Evolutionary conservation across 371 early-diverging fungal genomes (phyloP).

Genomic region (Syncephalastrum racemosum): DNA sequence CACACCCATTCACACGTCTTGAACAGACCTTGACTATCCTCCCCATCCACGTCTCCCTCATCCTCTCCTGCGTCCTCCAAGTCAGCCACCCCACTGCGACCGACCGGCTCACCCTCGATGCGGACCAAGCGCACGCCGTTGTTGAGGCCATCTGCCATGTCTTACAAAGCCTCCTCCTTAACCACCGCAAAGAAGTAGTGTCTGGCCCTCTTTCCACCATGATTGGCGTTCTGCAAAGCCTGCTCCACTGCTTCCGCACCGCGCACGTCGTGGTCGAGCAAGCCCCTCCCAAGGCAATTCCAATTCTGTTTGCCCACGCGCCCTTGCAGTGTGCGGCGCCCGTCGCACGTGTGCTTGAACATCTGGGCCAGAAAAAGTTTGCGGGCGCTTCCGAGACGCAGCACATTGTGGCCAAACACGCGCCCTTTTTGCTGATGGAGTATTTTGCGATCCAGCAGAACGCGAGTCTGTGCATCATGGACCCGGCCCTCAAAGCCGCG

Average conservation of each 20-base stretch:
- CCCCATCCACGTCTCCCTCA: conserved; percentile 26
- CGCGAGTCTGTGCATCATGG: conserved; percentile 50
- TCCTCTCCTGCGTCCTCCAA: conserved; percentile 36
- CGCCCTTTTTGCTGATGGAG: conserved; percentile 64
- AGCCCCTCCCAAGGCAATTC: background rate
- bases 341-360: background rate
- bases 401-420: conserved; percentile 64
- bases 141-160: conserved; percentile 47
- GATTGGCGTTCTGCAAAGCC: conserved; percentile 45
- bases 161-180: conserved; percentile 41
- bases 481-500: conserved; percentile 49
- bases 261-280: conserved; percentile 43
- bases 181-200: conserved; percentile 48
- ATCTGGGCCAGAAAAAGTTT: too few species aligned
- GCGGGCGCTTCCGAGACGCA: too few species aligned
- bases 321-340: conserved; percentile 17
- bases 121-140: conserved; percentile 24
- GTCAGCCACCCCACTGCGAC: conserved; percentile 29
- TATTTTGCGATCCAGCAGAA: conserved; percentile 68
- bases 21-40: background rate
- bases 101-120: conserved; percentile 19
- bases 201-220: conserved; percentile 45
- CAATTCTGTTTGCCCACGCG: conserved; percentile 9
- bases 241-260: conserved; percentile 60
- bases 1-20: too few species aligned